These are phyloP conservation scores for Micractinium sp. DNA, from an alignment of 139 green algal species.

Conservation along the genomic window DNA sequence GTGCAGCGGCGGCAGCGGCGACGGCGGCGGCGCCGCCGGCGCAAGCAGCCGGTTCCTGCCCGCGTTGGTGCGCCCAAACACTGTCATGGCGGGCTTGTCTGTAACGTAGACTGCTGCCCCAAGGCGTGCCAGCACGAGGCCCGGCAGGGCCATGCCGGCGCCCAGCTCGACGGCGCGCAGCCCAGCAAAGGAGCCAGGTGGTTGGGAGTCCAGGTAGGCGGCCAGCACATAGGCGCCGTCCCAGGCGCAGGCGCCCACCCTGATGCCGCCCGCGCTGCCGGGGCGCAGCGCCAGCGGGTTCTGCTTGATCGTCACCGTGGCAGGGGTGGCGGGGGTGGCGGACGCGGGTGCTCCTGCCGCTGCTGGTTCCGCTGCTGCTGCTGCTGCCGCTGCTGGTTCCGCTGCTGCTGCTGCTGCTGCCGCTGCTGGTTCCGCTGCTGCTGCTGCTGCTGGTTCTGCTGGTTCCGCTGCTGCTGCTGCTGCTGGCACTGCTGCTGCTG, in stretches of 20 bases:
- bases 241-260: conserved; percentile 52
- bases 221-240: conserved; percentile 54
- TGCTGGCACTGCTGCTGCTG: neutral
- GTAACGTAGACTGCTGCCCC: conserved; percentile 39
- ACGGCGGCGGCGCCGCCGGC: neutral
- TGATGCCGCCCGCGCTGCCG: conserved; percentile 28
- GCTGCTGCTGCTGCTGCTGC: neutral
- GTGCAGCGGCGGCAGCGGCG: neutral
- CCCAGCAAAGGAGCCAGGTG: neutral
- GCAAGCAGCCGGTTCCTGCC: conserved; percentile 9
- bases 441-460: neutral
- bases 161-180: conserved; percentile 47
- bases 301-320: neutral
- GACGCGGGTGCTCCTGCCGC: neutral
- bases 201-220: conserved; percentile 37
- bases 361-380: neutral
- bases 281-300: neutral
- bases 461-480: neutral
- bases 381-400: neutral
- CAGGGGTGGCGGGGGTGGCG: neutral
- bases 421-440: neutral
- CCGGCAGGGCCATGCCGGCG: conserved; percentile 45
- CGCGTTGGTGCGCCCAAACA: neutral
- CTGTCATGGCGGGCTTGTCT: conserved; percentile 48
- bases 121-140: conserved; percentile 26